phyloP scores from a whole-genome alignment of 1,284 basidiomycete species.

The Sutorius eximius region DNA sequence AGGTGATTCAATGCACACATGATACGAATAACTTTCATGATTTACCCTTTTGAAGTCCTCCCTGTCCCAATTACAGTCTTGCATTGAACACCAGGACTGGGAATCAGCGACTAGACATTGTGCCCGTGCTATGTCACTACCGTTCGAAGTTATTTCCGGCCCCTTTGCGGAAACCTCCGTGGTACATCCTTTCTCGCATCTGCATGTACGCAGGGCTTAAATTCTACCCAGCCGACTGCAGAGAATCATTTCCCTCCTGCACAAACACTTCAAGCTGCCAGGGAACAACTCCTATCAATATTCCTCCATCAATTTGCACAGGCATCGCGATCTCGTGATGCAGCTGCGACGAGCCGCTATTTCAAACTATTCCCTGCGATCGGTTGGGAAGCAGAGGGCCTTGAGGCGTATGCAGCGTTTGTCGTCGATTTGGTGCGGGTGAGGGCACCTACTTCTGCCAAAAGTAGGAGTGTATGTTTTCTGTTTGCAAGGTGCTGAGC shows the following conservation, averaged over 20 bases:
- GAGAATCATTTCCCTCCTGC: conserved; percentile 84
- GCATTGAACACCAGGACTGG: conserved; percentile 91
- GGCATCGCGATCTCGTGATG: conserved; percentile 78
- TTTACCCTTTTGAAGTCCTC: conserved; percentile 59
- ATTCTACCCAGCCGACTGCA: conserved; percentile 72
- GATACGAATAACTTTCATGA: not conserved
- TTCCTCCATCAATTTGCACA: conserved; percentile 80
- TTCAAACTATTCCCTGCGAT: conserved; percentile 97
- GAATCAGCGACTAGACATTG: conserved; percentile 92
- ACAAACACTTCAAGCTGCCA: conserved; percentile 76
- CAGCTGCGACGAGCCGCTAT: conserved; percentile 87
- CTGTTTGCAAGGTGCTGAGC: conserved; percentile 8
- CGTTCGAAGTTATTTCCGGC: conserved; percentile 75
- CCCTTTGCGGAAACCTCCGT: conserved; percentile 87
- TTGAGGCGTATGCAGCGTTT: conserved; percentile 93
- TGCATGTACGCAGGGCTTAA: conserved; percentile 2
- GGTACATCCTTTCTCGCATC: conserved; percentile 45
- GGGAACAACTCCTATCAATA: conserved; percentile 73
- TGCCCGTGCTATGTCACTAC: conserved; percentile 84
- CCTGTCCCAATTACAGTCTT: conserved; percentile 68
- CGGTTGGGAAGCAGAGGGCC: conserved; percentile 86
- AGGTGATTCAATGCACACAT: conserved; percentile 47
- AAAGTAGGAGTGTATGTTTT: conserved; percentile 54
- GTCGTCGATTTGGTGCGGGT: conserved; percentile 88
- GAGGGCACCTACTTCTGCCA: conserved; percentile 72